Conservation (phyloP, 1,139 yeast species). For the Geotrichum carabidarum region DNA sequence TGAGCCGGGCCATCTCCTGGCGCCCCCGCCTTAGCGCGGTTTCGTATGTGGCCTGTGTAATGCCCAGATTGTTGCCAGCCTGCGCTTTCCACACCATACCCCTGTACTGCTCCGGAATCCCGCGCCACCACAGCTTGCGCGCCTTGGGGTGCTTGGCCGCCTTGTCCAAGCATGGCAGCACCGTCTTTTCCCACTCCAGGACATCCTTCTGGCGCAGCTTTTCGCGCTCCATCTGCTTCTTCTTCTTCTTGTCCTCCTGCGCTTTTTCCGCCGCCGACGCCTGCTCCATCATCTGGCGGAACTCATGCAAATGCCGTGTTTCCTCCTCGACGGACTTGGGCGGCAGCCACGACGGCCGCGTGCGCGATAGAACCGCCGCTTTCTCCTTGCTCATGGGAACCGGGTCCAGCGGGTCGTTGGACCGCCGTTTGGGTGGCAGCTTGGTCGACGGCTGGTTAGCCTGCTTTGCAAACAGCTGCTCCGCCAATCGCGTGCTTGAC, state of each 20-base stretch:
- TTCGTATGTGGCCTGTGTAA: conserved; percentile 26
- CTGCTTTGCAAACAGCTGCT: neutral
- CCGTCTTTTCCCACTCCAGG: conserved; percentile 45
- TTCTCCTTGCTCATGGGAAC: conserved; percentile 29
- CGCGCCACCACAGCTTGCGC: conserved; percentile 64
- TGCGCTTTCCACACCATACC: conserved; percentile 49
- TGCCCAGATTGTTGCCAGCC: conserved; percentile 39
- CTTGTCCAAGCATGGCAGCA: conserved; percentile 38
- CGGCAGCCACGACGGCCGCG: conserved; percentile 65
- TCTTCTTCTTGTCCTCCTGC: conserved; percentile 28
- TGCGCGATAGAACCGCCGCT: conserved; percentile 40
- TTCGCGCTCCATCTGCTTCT: conserved; percentile 32
- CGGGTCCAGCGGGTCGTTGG: conserved; percentile 19
- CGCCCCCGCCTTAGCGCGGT: conserved; percentile 27
- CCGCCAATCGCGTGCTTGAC: conserved; percentile 20
- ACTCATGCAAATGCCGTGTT: conserved; percentile 51
- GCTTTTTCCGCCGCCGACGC: conserved; percentile 37
- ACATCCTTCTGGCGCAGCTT: conserved; percentile 32
- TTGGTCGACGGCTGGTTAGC: conserved; percentile 1
- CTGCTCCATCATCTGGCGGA: conserved; percentile 46
- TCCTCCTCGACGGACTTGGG: conserved; percentile 57
- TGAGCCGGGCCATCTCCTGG: conserved; percentile 20
- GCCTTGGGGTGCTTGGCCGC: conserved; percentile 40
- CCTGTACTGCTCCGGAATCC: conserved; percentile 50
- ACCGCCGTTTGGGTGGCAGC: conserved; percentile 17